Percentiles rank a stretch among this genome's conserved stretches.
These are phyloP conservation scores for Tricholomella constricta DNA, from an alignment of 768 basidiomycete genomes.

Conservation along the genomic window DNA sequence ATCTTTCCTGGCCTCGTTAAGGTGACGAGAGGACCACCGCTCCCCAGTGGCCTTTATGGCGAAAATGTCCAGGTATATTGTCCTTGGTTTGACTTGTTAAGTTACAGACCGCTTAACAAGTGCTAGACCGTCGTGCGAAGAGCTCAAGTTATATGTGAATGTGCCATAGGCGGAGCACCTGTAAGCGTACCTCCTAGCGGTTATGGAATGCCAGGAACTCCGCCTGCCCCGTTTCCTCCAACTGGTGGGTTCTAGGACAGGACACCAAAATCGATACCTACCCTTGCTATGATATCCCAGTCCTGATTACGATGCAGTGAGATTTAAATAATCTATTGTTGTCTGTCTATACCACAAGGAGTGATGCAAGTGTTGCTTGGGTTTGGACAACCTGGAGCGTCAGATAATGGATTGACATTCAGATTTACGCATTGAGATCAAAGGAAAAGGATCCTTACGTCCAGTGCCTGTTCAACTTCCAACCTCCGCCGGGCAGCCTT, in stretches of 20 bases:
- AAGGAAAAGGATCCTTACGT: slow-evolving; percentile 47
- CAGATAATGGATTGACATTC: slow-evolving; percentile 1
- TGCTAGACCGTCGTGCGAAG: slow-evolving; percentile 69
- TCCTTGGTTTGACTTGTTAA: slow-evolving; percentile 11
- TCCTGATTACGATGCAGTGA: neutral
- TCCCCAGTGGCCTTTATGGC: slow-evolving; percentile 36
- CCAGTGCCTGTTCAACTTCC: slow-evolving; percentile 90
- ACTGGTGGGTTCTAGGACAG: neutral
- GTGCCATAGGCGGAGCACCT: slow-evolving; percentile 54
- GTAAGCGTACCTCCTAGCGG: slow-evolving; percentile 16
- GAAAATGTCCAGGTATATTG: slow-evolving; percentile 53
- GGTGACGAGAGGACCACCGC: slow-evolving; percentile 49
- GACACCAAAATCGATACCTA: neutral
- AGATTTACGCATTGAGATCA: neutral
- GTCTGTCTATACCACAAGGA: slow-evolving; percentile 65
- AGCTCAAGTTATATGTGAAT: slow-evolving; percentile 88
- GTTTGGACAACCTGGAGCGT: slow-evolving; percentile 69
- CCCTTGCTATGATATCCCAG: neutral
- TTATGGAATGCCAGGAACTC: slow-evolving; percentile 3
- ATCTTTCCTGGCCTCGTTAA: slow-evolving; percentile 90
- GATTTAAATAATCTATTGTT: slow-evolving; percentile 19
- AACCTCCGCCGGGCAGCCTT: slow-evolving; percentile 83
- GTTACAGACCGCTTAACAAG: neutral
- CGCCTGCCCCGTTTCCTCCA: neutral
- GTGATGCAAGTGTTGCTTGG: slow-evolving; percentile 81